These are phyloP conservation scores for Xerocomus nothofagi DNA, from an alignment of 1,284 basidiomycete genomes.

Conservation along the genomic window DNA sequence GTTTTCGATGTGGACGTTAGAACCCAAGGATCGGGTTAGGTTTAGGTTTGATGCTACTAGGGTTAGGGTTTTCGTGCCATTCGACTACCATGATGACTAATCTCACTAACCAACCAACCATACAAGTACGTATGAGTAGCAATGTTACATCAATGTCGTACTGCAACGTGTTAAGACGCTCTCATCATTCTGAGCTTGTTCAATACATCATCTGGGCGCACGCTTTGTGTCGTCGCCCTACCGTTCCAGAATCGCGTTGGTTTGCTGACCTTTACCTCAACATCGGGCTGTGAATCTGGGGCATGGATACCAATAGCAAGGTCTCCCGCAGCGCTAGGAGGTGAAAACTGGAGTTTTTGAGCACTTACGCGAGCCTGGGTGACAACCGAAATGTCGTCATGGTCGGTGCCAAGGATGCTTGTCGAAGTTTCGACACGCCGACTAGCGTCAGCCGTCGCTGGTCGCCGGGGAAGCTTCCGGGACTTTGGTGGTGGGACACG, in stretches of 20 bases:
- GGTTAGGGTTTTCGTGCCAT: constrained; percentile 25
- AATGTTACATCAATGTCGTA: not conserved
- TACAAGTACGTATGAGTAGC: not conserved
- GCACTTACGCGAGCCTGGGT: not conserved
- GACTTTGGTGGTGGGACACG: not conserved
- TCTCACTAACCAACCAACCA: not conserved
- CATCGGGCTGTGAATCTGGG: constrained; percentile 20
- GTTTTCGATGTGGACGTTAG: constrained; percentile 4
- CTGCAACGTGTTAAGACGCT: constrained; percentile 23
- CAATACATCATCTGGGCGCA: constrained; percentile 46
- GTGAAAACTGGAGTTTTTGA: not conserved
- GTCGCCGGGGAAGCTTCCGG: not conserved
- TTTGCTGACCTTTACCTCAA: constrained; percentile 41
- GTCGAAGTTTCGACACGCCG: constrained; percentile 47
- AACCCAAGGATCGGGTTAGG: constrained; percentile 39
- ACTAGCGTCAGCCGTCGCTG: constrained; percentile 3
- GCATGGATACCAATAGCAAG: constrained; percentile 2
- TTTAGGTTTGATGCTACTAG: constrained; percentile 16
- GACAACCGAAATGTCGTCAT: constrained; percentile 43
- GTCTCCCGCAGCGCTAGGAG: constrained; percentile 7
- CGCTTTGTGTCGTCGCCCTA: constrained; percentile 27
- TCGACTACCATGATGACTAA: constrained; percentile 17
- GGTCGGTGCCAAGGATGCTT: constrained; percentile 59
- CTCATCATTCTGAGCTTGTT: constrained; percentile 51
- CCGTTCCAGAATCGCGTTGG: constrained; percentile 42